These are phyloP conservation scores for Lasiodiplodia theobromae DNA, from an alignment of 2,329 filamentous ascomycete genomes.

Conservation along the genomic window DNA sequence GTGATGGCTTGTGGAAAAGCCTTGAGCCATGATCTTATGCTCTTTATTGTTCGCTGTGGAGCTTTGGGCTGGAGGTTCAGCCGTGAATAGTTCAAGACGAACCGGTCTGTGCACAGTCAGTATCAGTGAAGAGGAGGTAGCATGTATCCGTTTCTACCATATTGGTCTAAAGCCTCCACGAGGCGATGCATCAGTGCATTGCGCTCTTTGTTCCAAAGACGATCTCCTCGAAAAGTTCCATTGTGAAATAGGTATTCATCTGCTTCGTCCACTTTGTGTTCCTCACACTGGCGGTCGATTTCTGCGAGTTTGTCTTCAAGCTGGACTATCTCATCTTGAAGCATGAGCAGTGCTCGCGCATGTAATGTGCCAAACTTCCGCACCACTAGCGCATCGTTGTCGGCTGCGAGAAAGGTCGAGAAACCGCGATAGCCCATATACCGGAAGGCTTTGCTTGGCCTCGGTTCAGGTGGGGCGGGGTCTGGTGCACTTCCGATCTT, in stretches of 20 bases:
- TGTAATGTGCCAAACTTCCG: constrained; percentile 10
- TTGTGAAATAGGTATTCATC: constrained; percentile 6
- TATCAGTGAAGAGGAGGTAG: background rate
- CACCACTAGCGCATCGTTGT: constrained; percentile 5
- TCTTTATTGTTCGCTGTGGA: background rate
- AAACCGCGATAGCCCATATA: constrained; percentile 12
- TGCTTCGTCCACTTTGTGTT: background rate
- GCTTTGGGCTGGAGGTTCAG: background rate
- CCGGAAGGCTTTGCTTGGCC: background rate
- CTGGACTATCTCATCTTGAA: constrained; percentile 5
- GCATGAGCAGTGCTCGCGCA: background rate
- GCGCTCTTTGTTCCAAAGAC: background rate
- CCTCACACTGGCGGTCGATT: background rate
- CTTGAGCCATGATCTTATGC: background rate
- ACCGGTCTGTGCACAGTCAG: background rate
- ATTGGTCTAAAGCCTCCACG: background rate
- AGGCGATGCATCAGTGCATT: background rate
- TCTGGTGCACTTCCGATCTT: no score
- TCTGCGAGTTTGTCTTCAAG: background rate
- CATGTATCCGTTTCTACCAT: background rate
- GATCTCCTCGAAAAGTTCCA: background rate
- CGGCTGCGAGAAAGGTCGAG: background rate
- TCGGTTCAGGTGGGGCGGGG: background rate
- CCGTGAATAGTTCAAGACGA: background rate
- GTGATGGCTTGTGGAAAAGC: background rate